Base-by-base conservation (phyloP, 305 asterid species). In the Salvia sclarea region DNA sequence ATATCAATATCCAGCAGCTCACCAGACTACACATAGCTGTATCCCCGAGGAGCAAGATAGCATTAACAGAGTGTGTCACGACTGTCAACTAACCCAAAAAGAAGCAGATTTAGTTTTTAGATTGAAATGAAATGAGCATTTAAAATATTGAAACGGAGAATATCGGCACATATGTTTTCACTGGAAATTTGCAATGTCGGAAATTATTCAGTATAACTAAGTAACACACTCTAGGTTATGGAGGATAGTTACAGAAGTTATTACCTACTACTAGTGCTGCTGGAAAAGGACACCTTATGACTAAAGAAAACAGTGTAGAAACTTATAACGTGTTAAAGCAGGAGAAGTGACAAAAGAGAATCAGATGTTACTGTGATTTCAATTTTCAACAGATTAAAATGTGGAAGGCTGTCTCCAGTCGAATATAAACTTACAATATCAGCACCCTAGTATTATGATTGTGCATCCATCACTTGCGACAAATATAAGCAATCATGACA, bases 11-110 rank as follows among this genome's bases (percentile, higher is more conserved):
- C 48, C 48, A 63, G 73, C 58, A 72, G 76, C 76, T 81, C 86
- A 93, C 98, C 97, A 90, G 75, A 74, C 88, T 81, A 77, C 89
- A 88, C 68, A 94, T 70, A 79, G 87, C 82, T 47, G 95, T 78
- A 66, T 94, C 98, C 37, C 91, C 98, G 31, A 94, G 84, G 54
- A 94, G 91, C 84, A 89, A 54, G 80, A 89, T 31, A 13, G 66
- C 80, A 12, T 89, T 91, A 44, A 94, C 86, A 3, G 97, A 83
- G 86, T 94, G 98, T 17, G 96, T 81, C 59, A 82, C 72, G 21
- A 91, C 89, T 65, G 97, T 94, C 82, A 87, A 75, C 98, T 94
- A 81, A 56, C 37, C 61, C 66, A 61, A 84, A 84, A 75, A 54
- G 75, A 65, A 83, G 79, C 63, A 78, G 45, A 65, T 33, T 58